Evolutionary conservation across 1,284 basidiomycete genomes (phyloP).

Genomic region (Amylostereum chailletii): DNA sequence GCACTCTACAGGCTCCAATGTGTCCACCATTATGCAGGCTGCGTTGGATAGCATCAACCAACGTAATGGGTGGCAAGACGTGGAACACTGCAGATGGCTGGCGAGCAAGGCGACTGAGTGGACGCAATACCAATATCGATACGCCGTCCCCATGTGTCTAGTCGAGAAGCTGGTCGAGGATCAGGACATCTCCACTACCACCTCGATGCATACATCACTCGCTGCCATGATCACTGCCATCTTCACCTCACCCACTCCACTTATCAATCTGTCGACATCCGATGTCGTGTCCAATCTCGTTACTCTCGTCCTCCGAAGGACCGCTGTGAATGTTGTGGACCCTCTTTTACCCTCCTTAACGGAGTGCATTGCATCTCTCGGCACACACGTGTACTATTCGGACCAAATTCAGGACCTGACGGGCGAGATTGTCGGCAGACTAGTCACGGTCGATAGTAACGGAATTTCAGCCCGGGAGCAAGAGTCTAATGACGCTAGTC

Average conservation of each 20-base stretch:
- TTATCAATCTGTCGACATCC: conserved; percentile 88
- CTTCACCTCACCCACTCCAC: conserved; percentile 73
- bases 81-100: conserved; percentile 79
- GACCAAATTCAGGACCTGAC: conserved; percentile 95
- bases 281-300: conserved; percentile 80
- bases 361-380: conserved; percentile 76
- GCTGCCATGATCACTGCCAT: conserved; percentile 79
- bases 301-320: conserved; percentile 65
- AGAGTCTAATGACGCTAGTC: conserved; percentile 33
- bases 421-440: conserved; percentile 73
- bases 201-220: conserved; percentile 59
- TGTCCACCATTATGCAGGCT: conserved; percentile 66
- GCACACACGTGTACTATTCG: conserved; percentile 89
- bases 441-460: conserved; percentile 64
- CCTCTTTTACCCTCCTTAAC: conserved; percentile 64
- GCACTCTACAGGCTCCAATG: conserved; percentile 74
- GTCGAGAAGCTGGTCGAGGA: conserved; percentile 74
- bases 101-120: conserved; percentile 71
- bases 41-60: conserved; percentile 60
- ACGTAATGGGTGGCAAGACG: conserved; percentile 61
- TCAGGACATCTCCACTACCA: conserved; percentile 47
- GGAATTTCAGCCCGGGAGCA: conserved; percentile 41
- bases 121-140: conserved; percentile 89
- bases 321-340: conserved; percentile 60
- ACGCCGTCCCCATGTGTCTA: conserved; percentile 78